These are phyloP conservation scores for Lentinula sp. DNA, from an alignment of 768 basidiomycete genomes.

Conservation along the genomic window DNA sequence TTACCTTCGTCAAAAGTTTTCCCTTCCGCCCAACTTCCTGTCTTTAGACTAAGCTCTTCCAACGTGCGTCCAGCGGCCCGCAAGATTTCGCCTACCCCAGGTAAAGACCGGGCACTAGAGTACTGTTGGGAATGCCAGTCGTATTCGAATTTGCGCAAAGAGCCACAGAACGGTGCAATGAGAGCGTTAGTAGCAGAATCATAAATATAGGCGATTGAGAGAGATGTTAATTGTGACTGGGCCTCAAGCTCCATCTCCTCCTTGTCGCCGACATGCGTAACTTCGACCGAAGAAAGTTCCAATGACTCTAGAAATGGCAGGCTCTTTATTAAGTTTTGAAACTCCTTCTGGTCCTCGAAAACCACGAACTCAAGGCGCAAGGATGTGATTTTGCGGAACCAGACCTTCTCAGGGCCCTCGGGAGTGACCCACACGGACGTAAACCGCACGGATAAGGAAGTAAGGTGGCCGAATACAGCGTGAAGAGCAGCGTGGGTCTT, in stretches of 20 bases:
- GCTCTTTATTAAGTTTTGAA: background rate
- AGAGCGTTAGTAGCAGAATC: background rate
- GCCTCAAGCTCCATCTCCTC: background rate
- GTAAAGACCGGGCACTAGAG: conserved; percentile 1
- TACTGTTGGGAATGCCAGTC: conserved; percentile 5
- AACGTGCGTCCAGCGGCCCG: conserved; percentile 1
- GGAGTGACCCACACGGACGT: conserved; percentile 2
- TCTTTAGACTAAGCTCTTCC: conserved; percentile 1
- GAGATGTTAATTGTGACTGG: background rate
- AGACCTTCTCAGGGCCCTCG: background rate
- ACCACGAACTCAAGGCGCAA: background rate
- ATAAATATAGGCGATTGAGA: background rate
- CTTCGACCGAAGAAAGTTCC: background rate
- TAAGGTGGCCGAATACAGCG: background rate
- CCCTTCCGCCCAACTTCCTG: background rate
- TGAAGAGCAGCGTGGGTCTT: background rate
- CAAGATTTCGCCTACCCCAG: conserved; percentile 1
- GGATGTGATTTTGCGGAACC: background rate
- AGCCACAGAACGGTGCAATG: background rate
- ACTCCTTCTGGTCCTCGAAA: background rate
- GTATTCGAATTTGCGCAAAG: conserved; percentile 1
- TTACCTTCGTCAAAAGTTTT: background rate
- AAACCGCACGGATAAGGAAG: background rate
- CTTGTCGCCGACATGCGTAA: background rate
- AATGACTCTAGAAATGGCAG: background rate